Evolutionary conservation across 2,329 filamentous ascomycete genomes (phyloP).

Genomic region (Mycocentrospora acerina): DNA sequence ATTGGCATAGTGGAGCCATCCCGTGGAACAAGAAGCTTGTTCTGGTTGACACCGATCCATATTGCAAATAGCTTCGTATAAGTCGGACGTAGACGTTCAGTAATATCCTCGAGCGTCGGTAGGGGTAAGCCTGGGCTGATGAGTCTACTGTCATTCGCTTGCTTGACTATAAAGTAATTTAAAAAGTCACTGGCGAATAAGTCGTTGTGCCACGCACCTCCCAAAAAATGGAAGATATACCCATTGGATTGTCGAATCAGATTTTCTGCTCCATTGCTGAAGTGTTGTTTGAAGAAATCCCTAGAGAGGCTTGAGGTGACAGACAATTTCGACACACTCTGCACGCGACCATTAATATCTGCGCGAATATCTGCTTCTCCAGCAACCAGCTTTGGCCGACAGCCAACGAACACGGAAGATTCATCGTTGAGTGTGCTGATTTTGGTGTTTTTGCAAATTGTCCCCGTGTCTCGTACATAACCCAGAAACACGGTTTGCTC

Average conservation of each 20-base stretch:
- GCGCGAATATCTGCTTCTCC: conserved; percentile 41
- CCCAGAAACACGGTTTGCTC: not conserved
- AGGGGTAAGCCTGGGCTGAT: conserved; percentile 39
- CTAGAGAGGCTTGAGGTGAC: no score
- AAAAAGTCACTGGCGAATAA: conserved; percentile 48
- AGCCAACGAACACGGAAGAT: conserved; percentile 39
- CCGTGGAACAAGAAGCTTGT: conserved; percentile 38
- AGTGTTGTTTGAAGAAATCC: no score
- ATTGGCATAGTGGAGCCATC: conserved; percentile 1
- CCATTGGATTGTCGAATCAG: conserved; percentile 24
- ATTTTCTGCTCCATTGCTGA: conserved; percentile 27
- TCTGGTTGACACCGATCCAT: conserved; percentile 46
- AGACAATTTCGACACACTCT: no score
- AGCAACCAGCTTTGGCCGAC: conserved; percentile 34
- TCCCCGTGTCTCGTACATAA: not conserved
- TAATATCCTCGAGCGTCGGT: conserved; percentile 35
- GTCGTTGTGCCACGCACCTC: conserved; percentile 51
- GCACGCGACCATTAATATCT: conserved; percentile 33
- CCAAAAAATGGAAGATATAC: conserved; percentile 17
- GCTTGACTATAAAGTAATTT: conserved; percentile 48
- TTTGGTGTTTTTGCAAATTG: no score
- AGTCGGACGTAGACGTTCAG: conserved; percentile 19
- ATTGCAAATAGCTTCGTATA: conserved; percentile 48
- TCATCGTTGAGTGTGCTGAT: no score
- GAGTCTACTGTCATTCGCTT: conserved; percentile 28